Percentiles rank a stretch among this genome's conserved stretches.
phyloP scores from a whole-genome alignment of 1,284 basidiomycete species.

The Vanrija sp. region DNA sequence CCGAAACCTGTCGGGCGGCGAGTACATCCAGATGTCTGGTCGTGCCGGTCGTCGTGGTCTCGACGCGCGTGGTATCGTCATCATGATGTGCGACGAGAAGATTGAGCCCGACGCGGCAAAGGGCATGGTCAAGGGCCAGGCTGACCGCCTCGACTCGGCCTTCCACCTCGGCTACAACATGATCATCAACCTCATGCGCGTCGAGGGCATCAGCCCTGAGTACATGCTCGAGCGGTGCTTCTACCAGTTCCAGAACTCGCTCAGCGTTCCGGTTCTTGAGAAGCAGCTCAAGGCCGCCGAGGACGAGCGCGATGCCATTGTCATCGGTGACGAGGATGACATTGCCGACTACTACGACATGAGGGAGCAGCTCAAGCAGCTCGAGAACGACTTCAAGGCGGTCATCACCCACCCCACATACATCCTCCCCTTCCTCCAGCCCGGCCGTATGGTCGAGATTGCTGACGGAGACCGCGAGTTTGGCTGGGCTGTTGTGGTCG shows the following conservation, averaged over 20 bases:
- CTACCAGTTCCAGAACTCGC: constrained; percentile 95
- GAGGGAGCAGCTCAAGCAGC: constrained; percentile 83
- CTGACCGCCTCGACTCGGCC: constrained; percentile 93
- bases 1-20: constrained; percentile 71
- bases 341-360: constrained; percentile 89
- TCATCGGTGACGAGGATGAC: constrained; percentile 75
- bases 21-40: constrained; percentile 99
- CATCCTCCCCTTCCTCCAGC: constrained; percentile 85
- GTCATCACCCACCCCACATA: constrained; percentile 95
- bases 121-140: constrained; percentile 97
- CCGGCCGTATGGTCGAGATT: constrained; percentile 85
- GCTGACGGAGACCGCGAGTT: constrained; percentile 84
- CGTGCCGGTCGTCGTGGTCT: constrained; percentile 94
- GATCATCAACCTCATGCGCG: constrained; percentile 97
- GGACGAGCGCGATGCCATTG: constrained; percentile 61
- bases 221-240: constrained; percentile 98
- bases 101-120: constrained; percentile 89
- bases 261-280: constrained; percentile 81
- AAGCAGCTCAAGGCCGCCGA: constrained; percentile 75
- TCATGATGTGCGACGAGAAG: constrained; percentile 99
- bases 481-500: constrained; percentile 92
- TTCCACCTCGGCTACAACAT: constrained; percentile 99
- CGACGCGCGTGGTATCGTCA: constrained; percentile 98
- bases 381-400: constrained; percentile 77
- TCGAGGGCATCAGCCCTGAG: constrained; percentile 97